These are phyloP conservation scores for Trametes sp. DNA, from an alignment of 1,284 basidiomycete genomes.

Conservation along the genomic window DNA sequence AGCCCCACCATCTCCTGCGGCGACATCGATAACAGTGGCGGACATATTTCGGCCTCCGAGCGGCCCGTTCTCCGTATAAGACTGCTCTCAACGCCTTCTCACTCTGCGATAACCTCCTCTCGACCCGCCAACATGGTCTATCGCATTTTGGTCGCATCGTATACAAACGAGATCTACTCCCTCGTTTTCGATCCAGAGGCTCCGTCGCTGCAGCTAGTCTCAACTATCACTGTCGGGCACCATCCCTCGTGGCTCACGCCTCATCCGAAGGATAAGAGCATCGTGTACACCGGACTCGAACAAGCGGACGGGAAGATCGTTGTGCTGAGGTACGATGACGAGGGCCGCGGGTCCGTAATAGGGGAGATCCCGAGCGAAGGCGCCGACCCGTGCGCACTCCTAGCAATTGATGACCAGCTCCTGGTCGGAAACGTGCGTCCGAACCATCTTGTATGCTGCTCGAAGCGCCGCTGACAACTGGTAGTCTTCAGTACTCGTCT, in stretches of 20 bases:
- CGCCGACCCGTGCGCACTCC: conserved; percentile 64
- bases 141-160: conserved; percentile 70
- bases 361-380: conserved; percentile 61
- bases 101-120: conserved; percentile 31
- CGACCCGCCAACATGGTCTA: conserved; percentile 39
- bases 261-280: conserved; percentile 59
- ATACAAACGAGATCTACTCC: conserved; percentile 65
- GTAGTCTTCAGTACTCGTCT: conserved; percentile 59
- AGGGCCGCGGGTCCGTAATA: conserved; percentile 54
- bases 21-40: conserved; percentile 34
- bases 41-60: conserved; percentile 37
- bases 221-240: conserved; percentile 59
- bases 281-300: conserved; percentile 64
- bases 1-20: conserved; percentile 7
- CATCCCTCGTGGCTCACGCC: conserved; percentile 75
- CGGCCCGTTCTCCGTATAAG: conserved; percentile 32
- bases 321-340: conserved; percentile 55
- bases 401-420: conserved; percentile 57
- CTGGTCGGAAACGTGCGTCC: conserved; percentile 72
- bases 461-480: conserved; percentile 2
- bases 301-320: conserved; percentile 65
- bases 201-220: conserved; percentile 51
- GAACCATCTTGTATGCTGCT: background rate
- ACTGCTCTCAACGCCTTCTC: conserved; percentile 14
- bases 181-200: conserved; percentile 47